Evolutionary conservation across 2,329 filamentous ascomycete genomes (phyloP).

Genomic region (Colletotrichum incanum): DNA sequence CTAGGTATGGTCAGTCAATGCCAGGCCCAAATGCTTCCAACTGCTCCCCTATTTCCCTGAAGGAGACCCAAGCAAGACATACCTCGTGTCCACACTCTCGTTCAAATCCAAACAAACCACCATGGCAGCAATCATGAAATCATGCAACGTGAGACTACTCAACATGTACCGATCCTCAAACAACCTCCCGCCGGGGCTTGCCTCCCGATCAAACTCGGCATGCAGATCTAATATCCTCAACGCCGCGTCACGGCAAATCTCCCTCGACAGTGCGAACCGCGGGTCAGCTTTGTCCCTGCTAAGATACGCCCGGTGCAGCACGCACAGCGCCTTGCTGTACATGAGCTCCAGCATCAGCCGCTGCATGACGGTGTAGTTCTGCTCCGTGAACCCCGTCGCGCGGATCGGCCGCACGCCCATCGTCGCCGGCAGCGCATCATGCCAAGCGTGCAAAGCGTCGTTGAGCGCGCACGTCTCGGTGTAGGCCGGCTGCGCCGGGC

Average conservation of each 20-base stretch:
- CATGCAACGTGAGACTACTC: constrained; percentile 67
- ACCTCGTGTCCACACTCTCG: constrained; percentile 58
- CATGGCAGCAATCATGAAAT: constrained; percentile 74
- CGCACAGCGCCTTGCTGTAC: constrained; percentile 64
- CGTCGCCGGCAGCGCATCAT: constrained; percentile 56
- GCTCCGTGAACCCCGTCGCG: constrained; percentile 60
- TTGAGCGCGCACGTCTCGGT: constrained; percentile 54
- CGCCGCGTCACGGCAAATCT: constrained; percentile 60
- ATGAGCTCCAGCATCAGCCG: constrained; percentile 64
- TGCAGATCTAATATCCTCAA: constrained; percentile 63
- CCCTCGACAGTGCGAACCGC: constrained; percentile 57
- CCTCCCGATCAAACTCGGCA: constrained; percentile 63
- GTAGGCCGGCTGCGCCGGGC: constrained; percentile 56
- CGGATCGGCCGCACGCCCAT: constrained; percentile 60
- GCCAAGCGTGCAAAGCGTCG: constrained; percentile 57
- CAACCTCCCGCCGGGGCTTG: constrained; percentile 65
- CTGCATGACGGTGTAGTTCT: constrained; percentile 63
- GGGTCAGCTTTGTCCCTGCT: constrained; percentile 55
- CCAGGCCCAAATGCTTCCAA: background rate
- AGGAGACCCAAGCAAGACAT: constrained; percentile 35
- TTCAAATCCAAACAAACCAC: constrained; percentile 69
- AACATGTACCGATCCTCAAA: constrained; percentile 69
- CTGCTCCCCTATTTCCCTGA: background rate
- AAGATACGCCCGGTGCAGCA: constrained; percentile 66
- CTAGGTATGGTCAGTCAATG: constrained; percentile 45